Evolutionary conservation across 2,329 filamentous ascomycete genomes (phyloP).

Genomic region (Talaromyces atroroseus): DNA sequence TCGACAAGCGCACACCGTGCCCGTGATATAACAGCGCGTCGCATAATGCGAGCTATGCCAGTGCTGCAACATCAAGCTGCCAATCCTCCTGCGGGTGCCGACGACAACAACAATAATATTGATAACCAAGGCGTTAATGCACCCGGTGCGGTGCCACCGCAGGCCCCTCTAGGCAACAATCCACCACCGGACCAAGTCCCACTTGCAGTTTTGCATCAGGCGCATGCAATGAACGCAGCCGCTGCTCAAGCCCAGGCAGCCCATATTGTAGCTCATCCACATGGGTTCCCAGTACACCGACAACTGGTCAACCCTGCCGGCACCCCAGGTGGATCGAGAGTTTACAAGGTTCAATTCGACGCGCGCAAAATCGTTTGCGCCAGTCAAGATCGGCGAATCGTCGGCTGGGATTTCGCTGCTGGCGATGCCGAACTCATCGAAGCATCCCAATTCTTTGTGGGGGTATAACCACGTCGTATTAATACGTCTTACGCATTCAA

Average conservation of each 20-base stretch:
- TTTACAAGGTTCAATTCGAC: slow-evolving; percentile 97
- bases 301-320: slow-evolving; percentile 3
- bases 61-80: slow-evolving; percentile 24
- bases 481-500: background rate
- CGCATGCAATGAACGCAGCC: slow-evolving; percentile 3
- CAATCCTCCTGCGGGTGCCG: slow-evolving; percentile 21
- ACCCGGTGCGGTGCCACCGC: background rate
- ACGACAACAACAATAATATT: slow-evolving; percentile 10
- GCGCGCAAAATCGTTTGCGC: slow-evolving; percentile 90
- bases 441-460: slow-evolving; percentile 69
- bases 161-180: slow-evolving; percentile 5
- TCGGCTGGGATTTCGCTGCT: slow-evolving; percentile 97
- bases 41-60: slow-evolving; percentile 6
- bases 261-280: background rate
- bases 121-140: slow-evolving; percentile 2
- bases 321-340: slow-evolving; percentile 49
- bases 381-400: slow-evolving; percentile 83
- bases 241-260: slow-evolving; percentile 8
- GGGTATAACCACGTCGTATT: slow-evolving; percentile 22
- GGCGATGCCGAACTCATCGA: slow-evolving; percentile 74
- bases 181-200: slow-evolving; percentile 12
- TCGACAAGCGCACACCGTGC: slow-evolving; percentile 4
- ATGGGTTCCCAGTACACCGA: slow-evolving; percentile 2
- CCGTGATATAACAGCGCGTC: slow-evolving; percentile 11
- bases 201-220: slow-evolving; percentile 2